Conservation (phyloP, 2,329 filamentous ascomycete species). For the Sphaerostilbella broomeana region DNA sequence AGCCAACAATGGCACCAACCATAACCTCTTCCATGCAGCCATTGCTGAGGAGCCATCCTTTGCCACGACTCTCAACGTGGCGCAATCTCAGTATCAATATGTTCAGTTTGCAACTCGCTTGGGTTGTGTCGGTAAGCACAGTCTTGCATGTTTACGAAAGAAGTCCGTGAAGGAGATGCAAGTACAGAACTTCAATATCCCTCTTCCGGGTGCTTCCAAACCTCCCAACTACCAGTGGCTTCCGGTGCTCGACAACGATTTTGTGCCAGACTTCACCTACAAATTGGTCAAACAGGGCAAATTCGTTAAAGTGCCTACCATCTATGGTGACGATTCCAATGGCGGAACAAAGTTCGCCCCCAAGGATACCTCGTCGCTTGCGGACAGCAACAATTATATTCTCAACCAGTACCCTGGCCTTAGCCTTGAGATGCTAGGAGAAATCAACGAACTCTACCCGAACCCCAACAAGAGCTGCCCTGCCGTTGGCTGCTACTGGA, state of each 20-base stretch:
- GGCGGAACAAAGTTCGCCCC: conserved; percentile 33
- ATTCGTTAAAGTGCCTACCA: conserved; percentile 47
- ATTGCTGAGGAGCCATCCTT: conserved; percentile 48
- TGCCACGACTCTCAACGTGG: conserved; percentile 38
- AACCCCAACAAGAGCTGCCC: conserved; percentile 30
- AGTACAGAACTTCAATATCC: conserved; percentile 34
- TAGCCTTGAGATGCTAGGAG: conserved; percentile 24
- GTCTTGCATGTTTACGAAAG: conserved; percentile 40
- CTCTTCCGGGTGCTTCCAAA: conserved; percentile 20
- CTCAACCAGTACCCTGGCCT: conserved; percentile 30
- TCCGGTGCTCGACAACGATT: conserved; percentile 47
- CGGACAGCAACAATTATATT: conserved; percentile 28
- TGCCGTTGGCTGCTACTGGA: conserved; percentile 29
- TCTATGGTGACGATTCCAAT: conserved; percentile 37
- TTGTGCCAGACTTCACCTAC: conserved; percentile 46
- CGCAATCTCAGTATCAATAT: conserved; percentile 47
- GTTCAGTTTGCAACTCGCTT: conserved; percentile 39
- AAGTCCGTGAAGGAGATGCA: conserved; percentile 37
- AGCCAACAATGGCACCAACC: conserved; percentile 43
- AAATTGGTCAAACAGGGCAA: conserved; percentile 39
- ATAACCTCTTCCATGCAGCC: conserved; percentile 44
- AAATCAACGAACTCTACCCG: conserved; percentile 30
- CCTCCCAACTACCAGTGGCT: conserved; percentile 47
- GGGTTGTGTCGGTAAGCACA: conserved; percentile 33
- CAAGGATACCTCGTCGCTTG: conserved; percentile 24